Percentiles rank a stretch among this genome's conserved stretches.
Evolutionary conservation across 345 rosid genomes (phyloP).

Genomic region (Sonneratia caseolaris): DNA sequence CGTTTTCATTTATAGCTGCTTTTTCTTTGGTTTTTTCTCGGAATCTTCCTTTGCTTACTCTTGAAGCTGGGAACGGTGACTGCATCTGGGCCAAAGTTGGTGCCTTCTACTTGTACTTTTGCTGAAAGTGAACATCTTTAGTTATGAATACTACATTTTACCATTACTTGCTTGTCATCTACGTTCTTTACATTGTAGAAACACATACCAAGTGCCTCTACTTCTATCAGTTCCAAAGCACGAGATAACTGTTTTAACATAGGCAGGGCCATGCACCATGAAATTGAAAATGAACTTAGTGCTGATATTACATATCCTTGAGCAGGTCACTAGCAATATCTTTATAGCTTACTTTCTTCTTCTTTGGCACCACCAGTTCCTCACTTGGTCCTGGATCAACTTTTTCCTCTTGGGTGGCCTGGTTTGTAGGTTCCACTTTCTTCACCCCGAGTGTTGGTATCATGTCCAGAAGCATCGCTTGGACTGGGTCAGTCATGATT

Average conservation of each 20-base stretch:
- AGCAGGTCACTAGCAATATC: conserved; percentile 63
- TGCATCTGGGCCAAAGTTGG: background rate
- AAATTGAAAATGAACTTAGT: background rate
- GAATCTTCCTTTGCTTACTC: background rate
- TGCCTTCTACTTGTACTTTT: background rate
- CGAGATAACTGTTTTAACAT: background rate
- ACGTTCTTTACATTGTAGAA: background rate
- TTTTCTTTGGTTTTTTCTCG: background rate
- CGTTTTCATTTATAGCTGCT: background rate
- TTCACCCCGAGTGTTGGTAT: conserved; percentile 64
- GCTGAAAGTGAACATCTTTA: background rate
- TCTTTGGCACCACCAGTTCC: conserved; percentile 21
- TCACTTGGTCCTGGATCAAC: conserved; percentile 2
- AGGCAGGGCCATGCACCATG: background rate
- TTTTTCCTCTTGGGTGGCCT: background rate
- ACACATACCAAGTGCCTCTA: background rate
- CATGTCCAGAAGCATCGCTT: conserved; percentile 76
- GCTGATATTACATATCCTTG: conserved; percentile 33
- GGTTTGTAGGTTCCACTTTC: conserved; percentile 14
- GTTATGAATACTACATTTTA: background rate
- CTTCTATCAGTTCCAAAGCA: background rate
- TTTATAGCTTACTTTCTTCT: conserved; percentile 82
- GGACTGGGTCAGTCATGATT: conserved; percentile 60
- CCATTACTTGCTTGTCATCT: background rate
- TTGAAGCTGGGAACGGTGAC: background rate